Evolutionary conservation across 1,139 yeast species (phyloP), one percentile per base, ranked within the genome.

Genomic region (Taiozyma sp.): DNA sequence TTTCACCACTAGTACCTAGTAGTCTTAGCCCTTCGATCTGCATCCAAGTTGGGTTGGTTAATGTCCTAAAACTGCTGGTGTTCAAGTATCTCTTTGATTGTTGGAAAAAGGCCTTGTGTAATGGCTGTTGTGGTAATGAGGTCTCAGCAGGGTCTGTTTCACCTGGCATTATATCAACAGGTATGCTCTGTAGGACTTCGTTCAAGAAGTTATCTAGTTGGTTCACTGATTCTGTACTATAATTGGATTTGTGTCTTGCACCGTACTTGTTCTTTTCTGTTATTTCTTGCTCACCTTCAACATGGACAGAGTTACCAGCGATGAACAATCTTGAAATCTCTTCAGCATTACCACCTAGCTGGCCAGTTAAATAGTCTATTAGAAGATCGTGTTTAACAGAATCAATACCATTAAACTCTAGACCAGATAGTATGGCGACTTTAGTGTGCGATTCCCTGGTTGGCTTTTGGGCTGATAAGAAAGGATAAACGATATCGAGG

Each of bases 41-140:
- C 54, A 86, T 68, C 86, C 91, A 84, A 14, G 78, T 67, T 0
- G 99, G 99, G 63, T 93, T 93, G 0, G 97, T 87, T 7, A 74
- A 67, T 8, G 81, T 68, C 24, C 74, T 64, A 51, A 79, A 73
- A 4, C 74, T 63, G 3, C 71, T 66, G 3, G 68, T 63, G n/a
- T 75, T 75, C 34, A 77, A 65, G 52, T 73, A 78, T 16, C 70
- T 67, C 42, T 75, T 70, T 10, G 82, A 74, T 22, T 70, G 66
- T 8, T 74, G 73, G 62, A 93, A 83, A 53, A 93, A 73, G 1
- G 96, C 85, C 51, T 74, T 75, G 65, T 93, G 97, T 16, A 93
- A 67, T 4, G 96, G 88, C 65, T 88, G 97, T 67, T 93, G 98
- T 0, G 99, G 99, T 55, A 90, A 69, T 51, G 95, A 81, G 19